phyloP scores from a whole-genome alignment of 805 yeast species.

The Yueomyces sinensis region DNA sequence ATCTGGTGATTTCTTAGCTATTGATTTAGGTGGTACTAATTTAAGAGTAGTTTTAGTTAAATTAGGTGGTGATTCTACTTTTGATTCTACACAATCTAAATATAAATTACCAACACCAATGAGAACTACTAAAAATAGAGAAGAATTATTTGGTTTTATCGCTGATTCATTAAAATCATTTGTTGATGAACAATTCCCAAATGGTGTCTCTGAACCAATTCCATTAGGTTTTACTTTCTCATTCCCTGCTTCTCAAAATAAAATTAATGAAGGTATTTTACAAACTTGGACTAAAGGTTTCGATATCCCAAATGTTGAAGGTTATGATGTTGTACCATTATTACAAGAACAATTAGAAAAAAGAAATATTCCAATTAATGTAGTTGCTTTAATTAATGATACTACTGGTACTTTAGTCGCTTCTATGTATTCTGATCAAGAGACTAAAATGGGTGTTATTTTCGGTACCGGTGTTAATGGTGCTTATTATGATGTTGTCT shows the following conservation, averaged over 20 bases:
- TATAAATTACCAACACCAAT: slow-evolving; percentile 63
- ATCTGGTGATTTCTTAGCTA: slow-evolving; percentile 79
- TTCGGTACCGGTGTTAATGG: slow-evolving; percentile 98
- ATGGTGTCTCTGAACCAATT: slow-evolving; percentile 45
- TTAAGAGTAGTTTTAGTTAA: slow-evolving; percentile 82
- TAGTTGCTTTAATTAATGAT: slow-evolving; percentile 89
- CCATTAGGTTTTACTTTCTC: slow-evolving; percentile 94
- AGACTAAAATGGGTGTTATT: slow-evolving; percentile 86
- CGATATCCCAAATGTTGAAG: slow-evolving; percentile 87
- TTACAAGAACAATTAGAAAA: slow-evolving; percentile 61
- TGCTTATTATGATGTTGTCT: slow-evolving; percentile 74
- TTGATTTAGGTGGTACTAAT: slow-evolving; percentile 96
- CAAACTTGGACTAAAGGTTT: slow-evolving; percentile 98
- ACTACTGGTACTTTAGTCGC: slow-evolving; percentile 97
- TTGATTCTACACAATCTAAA: slow-evolving; percentile 79
- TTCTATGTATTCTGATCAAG: slow-evolving; percentile 80
- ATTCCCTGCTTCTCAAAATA: slow-evolving; percentile 75
- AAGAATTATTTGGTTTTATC: slow-evolving; percentile 73
- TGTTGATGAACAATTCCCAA: slow-evolving; percentile 52
- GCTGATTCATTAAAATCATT: slow-evolving; percentile 70
- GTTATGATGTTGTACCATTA: slow-evolving; percentile 87
- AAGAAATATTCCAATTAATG: slow-evolving; percentile 61
- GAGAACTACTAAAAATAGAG: slow-evolving; percentile 60
- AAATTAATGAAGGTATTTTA: slow-evolving; percentile 73
- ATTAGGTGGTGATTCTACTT: slow-evolving; percentile 70